Evolutionary conservation across 371 early-diverging fungal species (phyloP).

Genomic region (Massospora cicadina): DNA sequence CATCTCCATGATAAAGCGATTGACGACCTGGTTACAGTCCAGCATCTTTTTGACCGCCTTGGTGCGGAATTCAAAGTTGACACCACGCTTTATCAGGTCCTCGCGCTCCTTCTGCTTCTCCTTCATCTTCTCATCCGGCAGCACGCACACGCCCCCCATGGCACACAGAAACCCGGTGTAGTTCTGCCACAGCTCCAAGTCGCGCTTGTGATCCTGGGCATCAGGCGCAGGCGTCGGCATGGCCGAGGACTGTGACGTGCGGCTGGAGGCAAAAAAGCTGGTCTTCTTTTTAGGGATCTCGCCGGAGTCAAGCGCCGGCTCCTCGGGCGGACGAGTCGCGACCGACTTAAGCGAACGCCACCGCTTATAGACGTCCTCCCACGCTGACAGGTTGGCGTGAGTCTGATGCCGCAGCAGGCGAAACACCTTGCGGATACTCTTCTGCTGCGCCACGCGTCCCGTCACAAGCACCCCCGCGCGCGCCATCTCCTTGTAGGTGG

Average conservation of each 20-base stretch:
- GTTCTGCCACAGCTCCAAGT: slow-evolving; percentile 42
- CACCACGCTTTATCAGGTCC: slow-evolving; percentile 12
- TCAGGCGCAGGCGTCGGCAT: neutral
- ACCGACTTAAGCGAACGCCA: slow-evolving; percentile 47
- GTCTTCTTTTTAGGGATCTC: slow-evolving; percentile 13
- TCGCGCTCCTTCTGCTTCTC: slow-evolving; percentile 16
- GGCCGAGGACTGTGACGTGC: slow-evolving; percentile 16
- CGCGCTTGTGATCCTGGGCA: slow-evolving; percentile 9
- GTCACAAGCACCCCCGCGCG: slow-evolving; percentile 36
- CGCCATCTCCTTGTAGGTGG: slow-evolving; percentile 50
- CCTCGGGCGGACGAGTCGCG: slow-evolving; percentile 29
- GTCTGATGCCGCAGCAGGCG: slow-evolving; percentile 48
- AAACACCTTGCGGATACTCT: slow-evolving; percentile 49
- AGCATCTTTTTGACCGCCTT: slow-evolving; percentile 14
- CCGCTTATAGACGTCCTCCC: slow-evolving; percentile 68
- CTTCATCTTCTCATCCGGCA: slow-evolving; percentile 14
- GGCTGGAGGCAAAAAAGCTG: slow-evolving; percentile 12
- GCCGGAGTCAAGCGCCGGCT: slow-evolving; percentile 16
- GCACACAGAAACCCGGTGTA: slow-evolving; percentile 75
- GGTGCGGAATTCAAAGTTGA: slow-evolving; percentile 16
- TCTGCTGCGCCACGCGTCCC: slow-evolving; percentile 55
- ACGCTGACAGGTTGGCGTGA: slow-evolving; percentile 60
- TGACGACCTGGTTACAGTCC: slow-evolving; percentile 35
- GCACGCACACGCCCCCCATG: slow-evolving; percentile 53
- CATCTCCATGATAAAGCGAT: slow-evolving; percentile 68